phyloP scores from a whole-genome alignment of 2,329 filamentous ascomycete genomes.

The Fusarium sp. region DNA sequence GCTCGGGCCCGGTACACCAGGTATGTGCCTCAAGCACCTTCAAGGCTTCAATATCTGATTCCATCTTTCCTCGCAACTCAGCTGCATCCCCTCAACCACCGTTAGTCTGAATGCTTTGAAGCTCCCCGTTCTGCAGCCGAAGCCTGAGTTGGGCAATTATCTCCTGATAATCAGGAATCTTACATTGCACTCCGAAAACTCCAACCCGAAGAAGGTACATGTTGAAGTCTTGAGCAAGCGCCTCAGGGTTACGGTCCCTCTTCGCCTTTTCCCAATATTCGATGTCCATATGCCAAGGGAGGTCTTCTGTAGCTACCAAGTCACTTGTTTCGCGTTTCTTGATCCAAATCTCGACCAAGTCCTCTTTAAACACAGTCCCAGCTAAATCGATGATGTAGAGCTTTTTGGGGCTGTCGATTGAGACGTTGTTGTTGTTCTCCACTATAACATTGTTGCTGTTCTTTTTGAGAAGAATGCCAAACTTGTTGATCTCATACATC shows the following conservation, averaged over 20 bases:
- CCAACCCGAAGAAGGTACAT: accelerated
- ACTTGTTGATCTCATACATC: background rate
- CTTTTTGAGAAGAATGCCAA: background rate
- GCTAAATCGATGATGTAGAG: background rate
- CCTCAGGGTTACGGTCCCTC: accelerated
- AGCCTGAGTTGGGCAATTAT: accelerated
- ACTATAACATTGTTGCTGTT: background rate
- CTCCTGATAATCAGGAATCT: background rate
- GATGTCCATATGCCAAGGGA: accelerated
- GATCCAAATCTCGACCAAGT: background rate
- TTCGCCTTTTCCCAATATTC: background rate
- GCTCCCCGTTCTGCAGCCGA: background rate
- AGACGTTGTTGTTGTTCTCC: too few relatives aligned
- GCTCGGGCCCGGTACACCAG: background rate
- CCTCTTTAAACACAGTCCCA: background rate
- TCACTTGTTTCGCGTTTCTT: accelerated
- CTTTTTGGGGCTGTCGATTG: background rate
- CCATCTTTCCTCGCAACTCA: background rate
- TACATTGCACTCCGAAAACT: too few relatives aligned
- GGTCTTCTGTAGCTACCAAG: background rate
- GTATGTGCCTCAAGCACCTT: background rate
- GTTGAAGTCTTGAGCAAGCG: background rate
- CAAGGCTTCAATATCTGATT: background rate
- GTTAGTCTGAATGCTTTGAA: too few relatives aligned
- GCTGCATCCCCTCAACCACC: background rate